These are phyloP conservation scores for Mycena amicta DNA, from an alignment of 768 basidiomycete species.

Conservation along the genomic window DNA sequence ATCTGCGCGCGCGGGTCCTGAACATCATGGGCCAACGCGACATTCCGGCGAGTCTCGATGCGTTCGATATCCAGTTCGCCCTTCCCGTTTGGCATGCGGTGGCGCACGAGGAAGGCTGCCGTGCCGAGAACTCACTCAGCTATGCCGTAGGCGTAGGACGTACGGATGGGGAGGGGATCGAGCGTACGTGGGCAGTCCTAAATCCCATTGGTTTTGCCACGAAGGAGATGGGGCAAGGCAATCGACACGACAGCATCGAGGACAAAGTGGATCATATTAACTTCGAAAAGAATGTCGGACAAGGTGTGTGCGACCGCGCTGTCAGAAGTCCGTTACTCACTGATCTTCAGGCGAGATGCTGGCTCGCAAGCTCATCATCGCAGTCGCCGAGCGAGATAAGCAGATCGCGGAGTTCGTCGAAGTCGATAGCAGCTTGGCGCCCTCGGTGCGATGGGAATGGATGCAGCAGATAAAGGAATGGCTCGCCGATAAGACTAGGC, in stretches of 20 bases:
- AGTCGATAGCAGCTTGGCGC: no score
- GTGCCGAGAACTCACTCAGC: slow-evolving; percentile 3
- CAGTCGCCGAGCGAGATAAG: no score
- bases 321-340: not conserved
- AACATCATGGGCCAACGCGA: not conserved
- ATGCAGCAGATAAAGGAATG: no score
- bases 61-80: not conserved
- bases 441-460: no score
- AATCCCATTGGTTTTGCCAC: slow-evolving; percentile 27
- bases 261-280: slow-evolving; percentile 29
- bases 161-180: slow-evolving; percentile 8
- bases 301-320: not conserved
- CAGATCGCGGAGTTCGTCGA: no score
- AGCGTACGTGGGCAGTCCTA: slow-evolving; percentile 29
- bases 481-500: no score
- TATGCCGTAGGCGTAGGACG: slow-evolving; percentile 8
- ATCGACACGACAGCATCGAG: slow-evolving; percentile 30
- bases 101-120: slow-evolving; percentile 14
- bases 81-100: slow-evolving; percentile 11
- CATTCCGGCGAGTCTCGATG: not conserved
- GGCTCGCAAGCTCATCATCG: slow-evolving; percentile 9
- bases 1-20: not conserved
- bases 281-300: slow-evolving; percentile 12
- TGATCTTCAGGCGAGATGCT: slow-evolving; percentile 6
- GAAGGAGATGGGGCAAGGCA: slow-evolving; percentile 32